Evolutionary conservation across 306 rosid genomes (phyloP).

Genomic region (Dalbergia oliveri): DNA sequence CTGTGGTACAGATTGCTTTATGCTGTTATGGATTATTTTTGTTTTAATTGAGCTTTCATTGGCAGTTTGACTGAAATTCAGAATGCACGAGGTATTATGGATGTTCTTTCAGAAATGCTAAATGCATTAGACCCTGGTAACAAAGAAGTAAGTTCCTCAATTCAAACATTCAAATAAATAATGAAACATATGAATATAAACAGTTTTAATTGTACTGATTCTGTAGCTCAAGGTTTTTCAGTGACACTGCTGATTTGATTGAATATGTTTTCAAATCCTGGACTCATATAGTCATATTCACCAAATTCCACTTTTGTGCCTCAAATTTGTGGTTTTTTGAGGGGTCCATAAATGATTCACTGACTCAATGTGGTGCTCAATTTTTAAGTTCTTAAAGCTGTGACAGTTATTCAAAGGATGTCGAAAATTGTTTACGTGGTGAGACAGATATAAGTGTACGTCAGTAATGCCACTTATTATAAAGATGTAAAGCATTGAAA

Average conservation of each 20-base stretch:
- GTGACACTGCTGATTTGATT: constrained; percentile 15
- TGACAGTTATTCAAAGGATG: neutral
- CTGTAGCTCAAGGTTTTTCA: constrained; percentile 22
- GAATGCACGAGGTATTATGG: constrained; percentile 97
- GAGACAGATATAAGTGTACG: constrained; percentile 10
- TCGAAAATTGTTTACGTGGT: constrained; percentile 17
- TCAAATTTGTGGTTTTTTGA: neutral
- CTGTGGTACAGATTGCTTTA: constrained; percentile 8
- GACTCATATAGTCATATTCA: neutral
- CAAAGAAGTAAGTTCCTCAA: constrained; percentile 72
- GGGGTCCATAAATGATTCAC: neutral
- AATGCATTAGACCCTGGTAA: constrained; percentile 85
- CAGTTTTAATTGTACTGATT: neutral
- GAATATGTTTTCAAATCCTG: constrained; percentile 16
- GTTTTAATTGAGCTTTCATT: constrained; percentile 46
- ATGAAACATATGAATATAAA: constrained; percentile 5
- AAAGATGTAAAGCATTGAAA: neutral
- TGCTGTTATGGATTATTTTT: constrained; percentile 27
- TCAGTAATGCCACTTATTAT: neutral
- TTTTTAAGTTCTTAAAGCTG: neutral
- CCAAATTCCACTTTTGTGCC: neutral
- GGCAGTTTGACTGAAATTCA: constrained; percentile 91
- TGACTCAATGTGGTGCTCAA: constrained; percentile 8
- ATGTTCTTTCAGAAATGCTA: constrained; percentile 94
- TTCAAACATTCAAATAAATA: constrained; percentile 27